Percentiles rank a stretch among this genome's conserved stretches.
Evolutionary conservation across 179 eudicot genomes (phyloP).

Genomic region (Camellia oleifera): DNA sequence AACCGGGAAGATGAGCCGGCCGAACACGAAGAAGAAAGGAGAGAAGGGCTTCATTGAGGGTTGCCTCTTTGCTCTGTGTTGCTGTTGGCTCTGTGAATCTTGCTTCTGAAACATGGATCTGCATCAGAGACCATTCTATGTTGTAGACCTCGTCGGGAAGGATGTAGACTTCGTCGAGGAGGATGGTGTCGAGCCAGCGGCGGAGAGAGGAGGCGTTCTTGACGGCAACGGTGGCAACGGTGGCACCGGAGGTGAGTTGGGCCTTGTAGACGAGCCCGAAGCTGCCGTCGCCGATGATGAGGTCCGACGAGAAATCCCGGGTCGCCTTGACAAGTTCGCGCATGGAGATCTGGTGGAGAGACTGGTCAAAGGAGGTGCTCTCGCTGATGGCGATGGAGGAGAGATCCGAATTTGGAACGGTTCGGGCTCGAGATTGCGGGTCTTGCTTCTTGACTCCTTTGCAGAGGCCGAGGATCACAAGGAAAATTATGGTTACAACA

Average conservation of each 20-base stretch:
- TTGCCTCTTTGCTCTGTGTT: slow-evolving; percentile 54
- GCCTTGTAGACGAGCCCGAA: slow-evolving; percentile 74
- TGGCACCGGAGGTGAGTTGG: slow-evolving; percentile 24
- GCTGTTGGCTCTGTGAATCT: slow-evolving; percentile 54
- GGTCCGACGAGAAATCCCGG: slow-evolving; percentile 44
- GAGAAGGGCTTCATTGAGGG: slow-evolving; percentile 62
- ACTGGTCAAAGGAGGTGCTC: slow-evolving; percentile 45
- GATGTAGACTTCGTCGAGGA: no score
- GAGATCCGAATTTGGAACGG: neutral
- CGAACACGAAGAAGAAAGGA: slow-evolving; percentile 41
- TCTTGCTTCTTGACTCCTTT: slow-evolving; percentile 4
- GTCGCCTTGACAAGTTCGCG: slow-evolving; percentile 51
- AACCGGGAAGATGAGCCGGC: slow-evolving; percentile 31
- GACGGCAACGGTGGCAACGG: no score
- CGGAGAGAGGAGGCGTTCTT: no score
- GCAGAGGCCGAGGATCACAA: slow-evolving; percentile 24
- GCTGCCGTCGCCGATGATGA: slow-evolving; percentile 74
- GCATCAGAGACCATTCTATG: no score
- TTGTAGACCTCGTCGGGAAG: no score
- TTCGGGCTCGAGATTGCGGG: neutral
- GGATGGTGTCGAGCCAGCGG: no score
- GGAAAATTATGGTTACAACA: slow-evolving; percentile 21
- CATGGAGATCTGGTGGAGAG: slow-evolving; percentile 44
- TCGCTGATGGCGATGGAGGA: slow-evolving; percentile 22
- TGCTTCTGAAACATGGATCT: slow-evolving; percentile 28